These are phyloP conservation scores for Plasmodium sp. DNA, from an alignment of 169 alveolate species.

Conservation along the genomic window DNA sequence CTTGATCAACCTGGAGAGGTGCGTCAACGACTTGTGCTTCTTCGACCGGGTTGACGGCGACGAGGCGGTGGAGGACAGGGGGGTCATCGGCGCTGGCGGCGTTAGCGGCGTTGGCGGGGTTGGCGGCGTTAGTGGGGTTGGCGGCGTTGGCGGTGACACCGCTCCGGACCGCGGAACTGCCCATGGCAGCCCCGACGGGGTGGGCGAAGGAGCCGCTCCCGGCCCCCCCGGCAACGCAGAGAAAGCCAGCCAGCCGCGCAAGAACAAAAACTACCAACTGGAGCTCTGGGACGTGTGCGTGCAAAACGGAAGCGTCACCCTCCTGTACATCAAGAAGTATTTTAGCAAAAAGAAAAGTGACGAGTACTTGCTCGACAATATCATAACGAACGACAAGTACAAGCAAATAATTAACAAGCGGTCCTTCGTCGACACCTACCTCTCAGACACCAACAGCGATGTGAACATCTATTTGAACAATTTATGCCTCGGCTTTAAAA, in stretches of 20 bases:
- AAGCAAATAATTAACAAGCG: constrained; percentile 42
- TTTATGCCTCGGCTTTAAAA: constrained; percentile 90
- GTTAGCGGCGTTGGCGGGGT: neutral
- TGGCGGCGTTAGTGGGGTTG: neutral
- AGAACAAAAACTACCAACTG: constrained; percentile 49
- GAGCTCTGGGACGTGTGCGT: constrained; percentile 79
- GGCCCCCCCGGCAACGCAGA: neutral
- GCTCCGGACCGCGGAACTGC: too few species aligned
- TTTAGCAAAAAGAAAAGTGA: constrained; percentile 53
- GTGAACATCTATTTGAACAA: constrained; percentile 69
- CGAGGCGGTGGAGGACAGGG: neutral
- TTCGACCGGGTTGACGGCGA: constrained; percentile 4
- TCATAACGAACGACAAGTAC: constrained; percentile 62
- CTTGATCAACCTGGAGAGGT: constrained; percentile 59
- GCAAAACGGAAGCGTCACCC: constrained; percentile 80
- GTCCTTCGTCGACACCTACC: constrained; percentile 51
- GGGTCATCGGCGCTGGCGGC: neutral
- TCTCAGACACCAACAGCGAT: constrained; percentile 69
- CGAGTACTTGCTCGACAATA: constrained; percentile 24
- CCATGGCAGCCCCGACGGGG: neutral
- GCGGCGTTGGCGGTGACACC: neutral
- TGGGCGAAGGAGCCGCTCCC: neutral
- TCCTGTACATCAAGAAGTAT: constrained; percentile 65
- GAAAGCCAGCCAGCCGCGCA: constrained; percentile 9
- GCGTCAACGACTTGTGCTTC: constrained; percentile 49